Evolutionary conservation across 495 filamentous ascomycete genomes (phyloP), one percentile per base, ranked within the genome.

Genomic region (Penicillium atrosanguineum): DNA sequence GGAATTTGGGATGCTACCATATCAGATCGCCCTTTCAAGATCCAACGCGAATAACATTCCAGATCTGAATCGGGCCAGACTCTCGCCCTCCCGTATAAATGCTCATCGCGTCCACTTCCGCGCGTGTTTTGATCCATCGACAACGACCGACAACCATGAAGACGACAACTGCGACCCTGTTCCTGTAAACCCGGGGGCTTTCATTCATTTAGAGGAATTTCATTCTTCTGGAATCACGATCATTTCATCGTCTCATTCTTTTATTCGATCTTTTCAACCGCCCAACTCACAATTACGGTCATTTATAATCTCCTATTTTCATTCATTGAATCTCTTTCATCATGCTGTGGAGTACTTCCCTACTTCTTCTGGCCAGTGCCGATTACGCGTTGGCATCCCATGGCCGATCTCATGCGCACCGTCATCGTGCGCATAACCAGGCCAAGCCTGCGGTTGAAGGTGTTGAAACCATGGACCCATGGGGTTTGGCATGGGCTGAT

Each of bases 1-100:
- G 64, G 64, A 67, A 67, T 67, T 62, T 61, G 55, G 55, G 64
- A 59, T 57, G 48, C 59, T 62, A 62, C 62, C 59, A 56, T 46
- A 52, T 50, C 31, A 39, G 29, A 44, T 43, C 31, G 25, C 57
- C 56, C 56, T 64, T 52, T 34, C 18, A n/a, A 50, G 48, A 48
- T 48, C 53, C 36, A 43, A 59, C 48, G 53, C 44, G 55, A 47
- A 29, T 23, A 50, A 37, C 64, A 67, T 67, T 67, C 64, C 59
- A 50, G 44, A 53, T 50, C 36, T 26, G n/a, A 25, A 18, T 38
- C 31, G 46, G 54, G n/a, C 63, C 43, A 58, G 55, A 61, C 25
- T 44, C 3, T 57, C 48, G 25, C 39, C 42, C 23, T 20, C 31
- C n/a, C 19, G 16, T 64, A 64, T 59, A 59, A 59, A 63, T 28